Evolutionary conservation across 441 rosid genomes (phyloP), one percentile per base, ranked within the genome.

Genomic region (Hura crepitans): DNA sequence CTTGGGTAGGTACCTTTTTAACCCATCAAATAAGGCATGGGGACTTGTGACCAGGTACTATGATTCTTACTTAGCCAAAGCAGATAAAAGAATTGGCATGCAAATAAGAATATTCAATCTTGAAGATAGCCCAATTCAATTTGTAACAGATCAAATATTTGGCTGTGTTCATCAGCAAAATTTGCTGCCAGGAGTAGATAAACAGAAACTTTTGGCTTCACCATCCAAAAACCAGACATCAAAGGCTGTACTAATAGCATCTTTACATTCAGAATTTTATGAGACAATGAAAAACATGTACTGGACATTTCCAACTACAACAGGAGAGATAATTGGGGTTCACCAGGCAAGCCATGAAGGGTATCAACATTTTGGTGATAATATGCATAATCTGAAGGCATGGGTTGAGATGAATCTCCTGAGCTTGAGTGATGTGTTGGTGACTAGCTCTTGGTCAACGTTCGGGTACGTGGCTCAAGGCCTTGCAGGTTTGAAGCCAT

Each of bases 21-120:
- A 85, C 65, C 92, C 97, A 9, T 68, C 85, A 23, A 85, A 88
- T 80, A 82, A 64, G 31, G 85, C 89, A 1, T 90, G 96, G 94
- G 94, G 92, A 53, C 75, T 86, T 43, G 77, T 88, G 54, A 82
- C 87, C 0, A 82, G 94, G 51, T 90, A 81, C 71, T 82, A 84
- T 43, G 75, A 76, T 15, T 81, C 94, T 66, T 85, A 85, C 79
- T 75, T 88, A 58, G 84, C 88, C 2, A 85, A 75, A 49, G 86
- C 83, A 50, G 87, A 91, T 60, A 82, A 85, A 78, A 85, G 67
- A 72, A 77, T 88, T 0, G 90, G 94, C 59, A 78, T 91, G 68
- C 97, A 91, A 65, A 42, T 42, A 42, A 42, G 46, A 42, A 42
- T 84, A 1, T 87, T 86, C 61, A 59, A 80, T 64, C 80, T 66